Base-by-base conservation (phyloP, 495 filamentous ascomycete genomes). In the Hyphodiscus hymeniophilus region DNA sequence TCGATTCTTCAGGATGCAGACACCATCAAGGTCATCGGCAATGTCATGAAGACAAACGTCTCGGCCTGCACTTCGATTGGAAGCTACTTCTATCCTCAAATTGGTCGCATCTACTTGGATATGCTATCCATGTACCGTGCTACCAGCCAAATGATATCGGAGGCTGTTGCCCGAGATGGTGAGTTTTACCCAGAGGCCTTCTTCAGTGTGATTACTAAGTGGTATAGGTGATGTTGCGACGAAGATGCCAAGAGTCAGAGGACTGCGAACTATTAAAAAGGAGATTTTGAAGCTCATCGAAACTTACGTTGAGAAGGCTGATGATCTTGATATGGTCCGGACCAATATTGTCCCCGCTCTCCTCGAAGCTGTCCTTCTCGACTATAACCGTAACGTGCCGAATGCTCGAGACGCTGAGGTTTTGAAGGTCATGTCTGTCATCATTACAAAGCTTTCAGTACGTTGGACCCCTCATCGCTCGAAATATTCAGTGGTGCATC, bases 21-120 rank as follows among this genome's bases (percentile, higher is more conserved):
- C 43, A 94, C 89, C 0, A 96, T 99, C 65, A 97, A 96, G 68
- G 80, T 99, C 50, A 85, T 99, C 48, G 92, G 92, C 44, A 99
- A 99, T 63, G 94, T 99, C 57, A 99, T 97, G 92, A 99, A 99
- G 74, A 99, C 92, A 4, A 99, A 99, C 57, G 92, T 99, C 4
- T 87, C 92, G 1, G 92, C 92, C 12, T 97, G 92, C 61, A 87
- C 85, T 21, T 97, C 94, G 0, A 90, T 97, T 42, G 92, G 92
- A 21, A 81, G 83, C 45, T 97, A 96, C 69, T 99, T 99, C 68
- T 95, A 92, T 61, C 91, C 92, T n/a, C 92, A 99, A 63, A 94
- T 99, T 60, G 94, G 90, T 38, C 82, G 90, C 21, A 95, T 99
- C 52, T 99, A 96, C 58, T 80, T 91, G 60, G 94, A 99, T 63